Evolutionary conservation across 345 rosid species (phyloP).

Genomic region (Gossypioides kirkii): DNA sequence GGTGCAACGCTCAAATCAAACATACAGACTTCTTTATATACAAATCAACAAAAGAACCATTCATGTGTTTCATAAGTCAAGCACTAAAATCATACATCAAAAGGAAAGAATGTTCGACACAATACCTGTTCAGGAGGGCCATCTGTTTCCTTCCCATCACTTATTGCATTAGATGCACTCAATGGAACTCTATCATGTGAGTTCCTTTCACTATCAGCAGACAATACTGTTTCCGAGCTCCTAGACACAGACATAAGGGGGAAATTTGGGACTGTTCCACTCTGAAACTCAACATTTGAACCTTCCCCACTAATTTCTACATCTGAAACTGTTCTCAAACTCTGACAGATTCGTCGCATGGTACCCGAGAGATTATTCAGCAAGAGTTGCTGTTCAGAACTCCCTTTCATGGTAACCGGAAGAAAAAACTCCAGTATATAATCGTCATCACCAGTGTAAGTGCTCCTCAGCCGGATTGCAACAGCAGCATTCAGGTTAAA

Average conservation of each 20-base stretch:
- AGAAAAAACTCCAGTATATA: constrained; percentile 84
- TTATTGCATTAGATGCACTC: constrained; percentile 32
- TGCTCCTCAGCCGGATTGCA: constrained; percentile 82
- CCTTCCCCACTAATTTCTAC: constrained; percentile 37
- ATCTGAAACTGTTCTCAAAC: constrained; percentile 70
- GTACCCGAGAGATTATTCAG: constrained; percentile 74
- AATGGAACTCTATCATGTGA: constrained; percentile 24
- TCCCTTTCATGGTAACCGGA: constrained; percentile 66
- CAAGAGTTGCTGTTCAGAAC: constrained; percentile 77
- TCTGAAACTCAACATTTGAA: constrained; percentile 26
- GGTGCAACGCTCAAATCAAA: not conserved
- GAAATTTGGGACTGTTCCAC: constrained; percentile 25
- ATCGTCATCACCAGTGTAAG: constrained; percentile 61
- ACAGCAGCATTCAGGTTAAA: constrained; percentile 85
- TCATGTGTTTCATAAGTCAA: constrained; percentile 6
- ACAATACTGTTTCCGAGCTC: constrained; percentile 32
- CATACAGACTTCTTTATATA: not conserved
- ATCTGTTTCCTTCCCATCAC: constrained; percentile 30
- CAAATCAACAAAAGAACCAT: not conserved
- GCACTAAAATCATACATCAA: constrained; percentile 7
- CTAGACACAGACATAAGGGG: constrained; percentile 22
- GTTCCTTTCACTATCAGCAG: constrained; percentile 28
- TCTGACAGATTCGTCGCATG: constrained; percentile 78
- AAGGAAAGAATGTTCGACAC: constrained; percentile 7
- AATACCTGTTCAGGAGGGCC: constrained; percentile 46